Conservation (phyloP, 2,329 filamentous ascomycete genomes). For the Massarina eburnea region DNA sequence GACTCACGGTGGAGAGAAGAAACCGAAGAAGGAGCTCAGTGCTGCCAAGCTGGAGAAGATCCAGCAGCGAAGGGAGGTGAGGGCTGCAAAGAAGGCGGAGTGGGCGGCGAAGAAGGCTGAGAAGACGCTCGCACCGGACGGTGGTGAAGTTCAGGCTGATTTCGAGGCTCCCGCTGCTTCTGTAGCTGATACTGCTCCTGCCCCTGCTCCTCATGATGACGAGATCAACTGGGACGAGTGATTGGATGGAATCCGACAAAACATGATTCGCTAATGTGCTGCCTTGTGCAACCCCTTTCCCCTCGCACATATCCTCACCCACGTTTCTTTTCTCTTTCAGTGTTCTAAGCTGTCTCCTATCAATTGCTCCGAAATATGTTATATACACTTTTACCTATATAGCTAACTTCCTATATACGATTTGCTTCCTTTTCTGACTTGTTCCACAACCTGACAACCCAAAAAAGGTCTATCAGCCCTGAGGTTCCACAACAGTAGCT, state of each 20-base stretch:
- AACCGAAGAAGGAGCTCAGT: constrained; percentile 6
- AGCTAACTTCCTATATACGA: too few species aligned
- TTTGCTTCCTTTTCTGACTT: too few species aligned
- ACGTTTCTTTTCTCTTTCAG: too few species aligned
- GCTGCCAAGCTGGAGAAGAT: constrained; percentile 11
- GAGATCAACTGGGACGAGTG: constrained; percentile 7
- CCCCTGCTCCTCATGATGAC: background rate
- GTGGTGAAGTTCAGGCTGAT: background rate
- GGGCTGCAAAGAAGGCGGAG: constrained; percentile 5
- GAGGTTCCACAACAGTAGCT: too few species aligned
- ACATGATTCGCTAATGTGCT: background rate
- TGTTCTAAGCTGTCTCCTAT: too few species aligned
- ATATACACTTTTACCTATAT: too few species aligned
- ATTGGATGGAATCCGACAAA: background rate
- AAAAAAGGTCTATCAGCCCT: too few species aligned
- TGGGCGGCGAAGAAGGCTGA: constrained; percentile 10
- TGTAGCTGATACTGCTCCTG: background rate
- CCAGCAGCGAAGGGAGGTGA: constrained; percentile 7
- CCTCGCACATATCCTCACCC: too few species aligned
- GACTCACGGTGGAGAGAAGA: constrained; percentile 4
- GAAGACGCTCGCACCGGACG: constrained; percentile 1
- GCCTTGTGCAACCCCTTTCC: too few species aligned
- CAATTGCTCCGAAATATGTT: too few species aligned
- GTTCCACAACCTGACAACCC: too few species aligned
- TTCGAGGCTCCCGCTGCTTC: background rate